Evolutionary conservation across 1,139 yeast species (phyloP), one percentile per base, ranked within the genome.

Genomic region (Pneumocystis jirovecii): DNA sequence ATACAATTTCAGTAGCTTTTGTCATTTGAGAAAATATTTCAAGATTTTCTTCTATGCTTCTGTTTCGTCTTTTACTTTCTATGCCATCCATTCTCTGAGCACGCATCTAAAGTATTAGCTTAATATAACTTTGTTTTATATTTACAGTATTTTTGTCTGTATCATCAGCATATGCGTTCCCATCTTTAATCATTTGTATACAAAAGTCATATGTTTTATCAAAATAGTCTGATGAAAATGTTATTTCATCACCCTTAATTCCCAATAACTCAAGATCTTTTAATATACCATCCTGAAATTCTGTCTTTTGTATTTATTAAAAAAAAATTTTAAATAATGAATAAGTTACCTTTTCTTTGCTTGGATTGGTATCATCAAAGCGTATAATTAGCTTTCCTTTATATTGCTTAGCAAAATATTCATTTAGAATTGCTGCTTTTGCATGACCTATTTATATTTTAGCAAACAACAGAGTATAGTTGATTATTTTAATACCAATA

Each of bases 21-120:
- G 85, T 85, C 97, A 93, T 93, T 71, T 89, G 96, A 74, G 87
- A 84, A 80, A 93, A 91, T 68, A 90, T 82, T 70, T 80, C 79
- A 77, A 93, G 81, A 79, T 88, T 90, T 79, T 93, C 97, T 77
- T 91, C 97, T 66, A 91, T 86, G 17, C 90, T 73, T 76, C 96
- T 85, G 71, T 89, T 90, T 80, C 97, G 88, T 80, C 96, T 86
- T 64, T 83, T 85, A 65, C 96, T 86, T 66, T 91, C 86, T 72
- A 89, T 86, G 76, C 97, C 98, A 69, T 89, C 96, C 88, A 89
- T 89, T 82, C 98, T 88, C 81, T 93, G 95, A 74, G 90, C 96
- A 80, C 98, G 87, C 97, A 93, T 93, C 76, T 50, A 50, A 50
- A 25, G 25, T 25, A 50, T 50, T 50, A 50, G n/a, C 4, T 12